Evolutionary conservation across 331 rosid species (phyloP), one percentile per base, ranked within the genome.

Genomic region (Pyracantha coccinea): DNA sequence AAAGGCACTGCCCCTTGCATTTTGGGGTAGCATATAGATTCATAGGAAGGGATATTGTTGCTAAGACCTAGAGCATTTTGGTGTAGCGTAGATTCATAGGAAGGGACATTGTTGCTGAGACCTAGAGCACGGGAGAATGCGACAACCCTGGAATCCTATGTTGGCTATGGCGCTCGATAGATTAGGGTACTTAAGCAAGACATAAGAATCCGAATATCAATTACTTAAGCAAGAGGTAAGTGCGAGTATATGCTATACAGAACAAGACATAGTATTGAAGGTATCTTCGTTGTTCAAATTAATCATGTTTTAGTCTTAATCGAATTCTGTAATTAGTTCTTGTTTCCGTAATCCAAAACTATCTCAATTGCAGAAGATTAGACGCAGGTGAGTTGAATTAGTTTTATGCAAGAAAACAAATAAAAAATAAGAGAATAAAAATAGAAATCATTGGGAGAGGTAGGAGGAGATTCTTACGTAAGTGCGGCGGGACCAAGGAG

Each of bases 401-500:
- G 45, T 11, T 38, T 38, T 11, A 38, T 12, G 23, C 27, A 21
- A 21, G 1, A 9, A 1, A 21, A 10, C 23, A 55, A 55, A 8
- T 8, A 5, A 61, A 15, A 14, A 6, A 10, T 31, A 31, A 69
- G 31, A 24, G 6, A 10, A 7, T 31, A 38, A 7, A 38, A 38
- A 1, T 32, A 5, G 10, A 19, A 25, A 12, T 38, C 52, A 38
- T 24, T 6, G 25, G 28, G 33, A 7, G 8, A 33, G 13, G 27
- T 10, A 35, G 72, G 63, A 33, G 13, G 28, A 29, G 54, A 54
- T 69, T 50, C 77, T 33, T 79, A 90, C 97, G 89, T 80, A 75
- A 24, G 55, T 47, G 70, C 45, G 5, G 96, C 53, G 69, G 97
- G 97, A 76, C 99, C 99, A 55, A 94, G 82, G 80, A 92, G 93